Evolutionary conservation across 495 filamentous ascomycete genomes (phyloP).

Genomic region (Achaetomiella virescens): DNA sequence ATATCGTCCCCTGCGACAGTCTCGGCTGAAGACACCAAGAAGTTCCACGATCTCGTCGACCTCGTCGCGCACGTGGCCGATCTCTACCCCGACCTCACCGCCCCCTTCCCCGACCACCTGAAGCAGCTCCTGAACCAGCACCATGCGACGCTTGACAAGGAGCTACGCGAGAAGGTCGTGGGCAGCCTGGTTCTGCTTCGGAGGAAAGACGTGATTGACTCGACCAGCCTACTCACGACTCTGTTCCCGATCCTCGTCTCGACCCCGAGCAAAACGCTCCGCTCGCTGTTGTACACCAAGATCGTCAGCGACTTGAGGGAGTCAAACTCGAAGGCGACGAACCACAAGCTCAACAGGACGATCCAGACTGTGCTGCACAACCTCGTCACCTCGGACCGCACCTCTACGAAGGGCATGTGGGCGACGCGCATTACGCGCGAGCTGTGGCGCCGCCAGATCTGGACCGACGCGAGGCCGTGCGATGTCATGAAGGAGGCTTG

Average conservation of each 20-base stretch:
- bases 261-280: conserved; percentile 80
- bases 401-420: conserved; percentile 84
- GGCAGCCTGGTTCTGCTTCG: conserved; percentile 80
- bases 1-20: conserved; percentile 70
- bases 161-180: conserved; percentile 89
- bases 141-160: conserved; percentile 70
- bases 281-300: conserved; percentile 79
- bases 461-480: conserved; percentile 65
- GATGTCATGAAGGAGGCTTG: conserved; percentile 91
- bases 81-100: conserved; percentile 77
- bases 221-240: conserved; percentile 70
- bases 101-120: conserved; percentile 72
- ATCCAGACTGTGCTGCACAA: conserved; percentile 92
- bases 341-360: conserved; percentile 86
- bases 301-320: conserved; percentile 84
- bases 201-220: conserved; percentile 89
- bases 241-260: conserved; percentile 77
- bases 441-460: conserved; percentile 38
- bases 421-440: conserved; percentile 49
- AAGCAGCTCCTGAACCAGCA: conserved; percentile 72
- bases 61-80: conserved; percentile 89
- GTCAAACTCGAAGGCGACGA: conserved; percentile 75
- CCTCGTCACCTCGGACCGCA: conserved; percentile 75
- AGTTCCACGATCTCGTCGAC: conserved; percentile 71
- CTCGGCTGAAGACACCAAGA: conserved; percentile 67